phyloP scores from a whole-genome alignment of 305 asterid genomes.

The Fraxinus velutina region DNA sequence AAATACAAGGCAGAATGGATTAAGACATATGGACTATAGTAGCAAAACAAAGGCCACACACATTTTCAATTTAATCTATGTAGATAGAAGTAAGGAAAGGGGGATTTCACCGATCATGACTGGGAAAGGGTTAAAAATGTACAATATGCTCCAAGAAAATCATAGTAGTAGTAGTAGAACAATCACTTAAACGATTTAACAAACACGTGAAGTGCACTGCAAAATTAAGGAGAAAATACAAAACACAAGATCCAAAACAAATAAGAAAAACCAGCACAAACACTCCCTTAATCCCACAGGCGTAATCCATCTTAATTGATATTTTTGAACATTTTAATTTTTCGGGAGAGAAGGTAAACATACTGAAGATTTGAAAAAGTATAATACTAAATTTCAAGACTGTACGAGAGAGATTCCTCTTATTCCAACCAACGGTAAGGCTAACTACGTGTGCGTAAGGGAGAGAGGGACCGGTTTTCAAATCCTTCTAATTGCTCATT shows the following conservation, averaged over 20 bases:
- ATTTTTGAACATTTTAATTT: not conserved
- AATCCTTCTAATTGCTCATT: not conserved
- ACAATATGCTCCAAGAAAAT: not conserved
- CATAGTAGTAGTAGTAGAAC: not conserved
- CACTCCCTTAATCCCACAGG: not conserved
- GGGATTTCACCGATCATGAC: not conserved
- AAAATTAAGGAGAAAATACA: not conserved
- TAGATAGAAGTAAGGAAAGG: not conserved
- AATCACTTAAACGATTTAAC: slow-evolving; percentile 14
- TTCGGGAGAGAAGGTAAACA: not conserved
- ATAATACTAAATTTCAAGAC: not conserved
- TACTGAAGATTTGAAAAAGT: not conserved
- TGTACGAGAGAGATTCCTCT: not conserved
- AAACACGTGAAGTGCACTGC: slow-evolving; percentile 27
- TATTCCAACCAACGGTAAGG: not conserved
- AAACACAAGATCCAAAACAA: not conserved
- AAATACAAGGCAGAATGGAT: not conserved
- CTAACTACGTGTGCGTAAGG: not conserved
- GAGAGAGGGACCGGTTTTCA: not conserved
- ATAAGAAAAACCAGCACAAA: not conserved
- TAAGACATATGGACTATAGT: not conserved
- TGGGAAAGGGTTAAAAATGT: not conserved
- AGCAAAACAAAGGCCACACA: not conserved
- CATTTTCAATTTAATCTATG: not conserved
- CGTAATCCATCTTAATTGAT: not conserved